phyloP scores from a whole-genome alignment of 164 flowering plant species.

The Saururus chinensis region DNA sequence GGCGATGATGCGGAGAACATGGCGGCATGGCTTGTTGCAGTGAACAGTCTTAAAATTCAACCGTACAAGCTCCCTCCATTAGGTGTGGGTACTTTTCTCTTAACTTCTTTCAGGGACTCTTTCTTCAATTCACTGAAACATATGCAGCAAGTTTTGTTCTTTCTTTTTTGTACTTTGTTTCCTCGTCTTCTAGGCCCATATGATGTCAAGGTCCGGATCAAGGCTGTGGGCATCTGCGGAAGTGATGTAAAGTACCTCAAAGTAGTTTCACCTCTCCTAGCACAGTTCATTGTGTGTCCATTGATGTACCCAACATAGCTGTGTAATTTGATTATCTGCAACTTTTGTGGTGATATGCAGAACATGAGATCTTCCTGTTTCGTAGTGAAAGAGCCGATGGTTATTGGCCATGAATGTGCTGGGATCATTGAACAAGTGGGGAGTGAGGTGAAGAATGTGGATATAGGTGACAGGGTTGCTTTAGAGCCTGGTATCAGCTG shows the following conservation, averaged over 20 bases:
- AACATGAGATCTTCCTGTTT: slow-evolving; percentile 55
- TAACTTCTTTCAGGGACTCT: neutral
- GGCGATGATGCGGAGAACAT: slow-evolving; percentile 56
- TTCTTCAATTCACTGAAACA: neutral
- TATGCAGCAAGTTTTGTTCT: neutral
- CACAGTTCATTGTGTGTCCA: neutral
- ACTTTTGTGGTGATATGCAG: slow-evolving; percentile 19
- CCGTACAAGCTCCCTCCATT: slow-evolving; percentile 83
- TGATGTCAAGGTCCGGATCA: slow-evolving; percentile 84
- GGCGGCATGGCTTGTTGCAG: slow-evolving; percentile 94
- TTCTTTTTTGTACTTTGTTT: neutral
- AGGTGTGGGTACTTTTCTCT: slow-evolving; percentile 23
- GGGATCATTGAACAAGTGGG: slow-evolving; percentile 90
- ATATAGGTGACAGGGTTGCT: slow-evolving; percentile 81
- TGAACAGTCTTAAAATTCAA: slow-evolving; percentile 69
- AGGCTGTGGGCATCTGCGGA: slow-evolving; percentile 97
- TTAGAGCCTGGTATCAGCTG: slow-evolving; percentile 91
- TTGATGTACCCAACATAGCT: no score
- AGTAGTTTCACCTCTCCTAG: slow-evolving; percentile 21
- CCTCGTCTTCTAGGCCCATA: slow-evolving; percentile 37
- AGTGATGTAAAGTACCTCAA: slow-evolving; percentile 94
- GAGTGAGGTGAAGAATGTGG: slow-evolving; percentile 51
- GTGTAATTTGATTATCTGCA: no score
- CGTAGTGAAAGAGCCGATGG: slow-evolving; percentile 86
- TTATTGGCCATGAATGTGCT: slow-evolving; percentile 97